These are phyloP conservation scores for Aspergillus ochraceoroseus DNA, from an alignment of 2,329 filamentous ascomycete genomes.

Conservation along the genomic window DNA sequence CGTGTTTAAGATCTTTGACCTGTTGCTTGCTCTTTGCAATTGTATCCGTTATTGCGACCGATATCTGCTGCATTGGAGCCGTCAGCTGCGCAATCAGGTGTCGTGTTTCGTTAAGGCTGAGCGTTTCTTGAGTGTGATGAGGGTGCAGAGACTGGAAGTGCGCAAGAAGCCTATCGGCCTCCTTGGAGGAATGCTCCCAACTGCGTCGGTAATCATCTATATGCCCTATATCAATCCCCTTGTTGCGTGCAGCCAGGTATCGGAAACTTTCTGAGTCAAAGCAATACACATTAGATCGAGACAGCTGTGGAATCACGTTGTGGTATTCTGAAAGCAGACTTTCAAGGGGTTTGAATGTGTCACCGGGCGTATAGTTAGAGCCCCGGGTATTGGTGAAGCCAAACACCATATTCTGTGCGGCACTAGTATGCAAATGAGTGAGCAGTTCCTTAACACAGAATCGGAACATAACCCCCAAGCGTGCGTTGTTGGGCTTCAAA, in stretches of 20 bases:
- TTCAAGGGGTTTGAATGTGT: conserved; percentile 4
- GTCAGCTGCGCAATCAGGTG: conserved; percentile 11
- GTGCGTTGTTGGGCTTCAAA: conserved; percentile 8
- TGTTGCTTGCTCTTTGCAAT: conserved; percentile 6
- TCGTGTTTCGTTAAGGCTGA: conserved; percentile 8
- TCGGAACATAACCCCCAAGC: conserved; percentile 3
- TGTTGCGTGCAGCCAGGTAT: conserved; percentile 5
- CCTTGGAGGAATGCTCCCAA: conserved; percentile 6
- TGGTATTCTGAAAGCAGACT: conserved; percentile 3
- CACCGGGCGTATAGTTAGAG: conserved; percentile 8
- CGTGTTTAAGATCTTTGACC: neutral
- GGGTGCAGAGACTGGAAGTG: conserved; percentile 6
- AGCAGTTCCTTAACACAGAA: conserved; percentile 10
- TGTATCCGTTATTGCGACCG: conserved; percentile 7
- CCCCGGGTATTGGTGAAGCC: conserved; percentile 8
- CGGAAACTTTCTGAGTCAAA: conserved; percentile 11
- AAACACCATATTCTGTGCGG: conserved; percentile 11
- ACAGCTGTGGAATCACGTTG: conserved; percentile 3
- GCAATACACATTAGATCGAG: conserved; percentile 4
- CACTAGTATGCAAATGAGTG: conserved; percentile 7
- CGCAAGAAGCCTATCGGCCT: conserved; percentile 4
- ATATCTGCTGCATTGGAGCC: conserved; percentile 10
- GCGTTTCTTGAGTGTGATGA: conserved; percentile 9
- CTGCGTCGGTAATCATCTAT: conserved; percentile 6
- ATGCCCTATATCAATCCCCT: conserved; percentile 9